Evolutionary conservation across 805 yeast genomes (phyloP), one percentile per base, ranked within the genome.

Genomic region (Lipomyces kockii): DNA sequence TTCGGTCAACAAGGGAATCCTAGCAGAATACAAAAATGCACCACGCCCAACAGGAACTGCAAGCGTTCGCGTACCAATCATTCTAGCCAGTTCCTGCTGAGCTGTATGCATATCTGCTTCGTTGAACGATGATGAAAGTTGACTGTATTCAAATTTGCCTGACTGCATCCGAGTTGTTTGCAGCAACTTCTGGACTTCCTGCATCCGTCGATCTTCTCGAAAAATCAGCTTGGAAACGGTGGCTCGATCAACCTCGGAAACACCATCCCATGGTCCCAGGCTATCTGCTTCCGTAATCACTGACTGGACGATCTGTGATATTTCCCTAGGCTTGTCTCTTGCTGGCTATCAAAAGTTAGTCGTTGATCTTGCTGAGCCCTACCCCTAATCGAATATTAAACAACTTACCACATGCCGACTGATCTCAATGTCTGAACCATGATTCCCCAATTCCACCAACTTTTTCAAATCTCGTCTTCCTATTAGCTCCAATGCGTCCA

Each of bases 1-100:
- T 76, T 94, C 98, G 0, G 98, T 92, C 53, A 91, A 83, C 63
- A 93, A 79, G 0, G 98, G 98, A 62, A 83, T 83, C 65, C 92
- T 80, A 17, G 90, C 87, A 2, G 89, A 86, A 61, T 84, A 85
- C 65, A 88, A 87, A 9, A 91, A 79, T 0, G 92, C 90, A 0
- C 91, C 92, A 71, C 94, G 83, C 0, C 97, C 97, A 32, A 89
- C 78, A 0, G 97, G 91, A 27, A 88, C 84, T 0, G 96, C 84
- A 58, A 91, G 80, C 0, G 97, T 91, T 71, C 98, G 80, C 35
- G 87, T 75, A 0, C 90, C 90, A 34, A 88, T 87, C 39, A 86
- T 78, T 0, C 84, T 80, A 0, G 92, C 89, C 57, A 90, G 78
- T 22, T 80, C 85, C 51, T 78, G 83, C 72, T 70, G 74, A 34